Percentiles rank a stretch among this genome's conserved stretches.
Conservation (phyloP, 2,329 filamentous ascomycete species). For the Hypoxylon sp. region DNA sequence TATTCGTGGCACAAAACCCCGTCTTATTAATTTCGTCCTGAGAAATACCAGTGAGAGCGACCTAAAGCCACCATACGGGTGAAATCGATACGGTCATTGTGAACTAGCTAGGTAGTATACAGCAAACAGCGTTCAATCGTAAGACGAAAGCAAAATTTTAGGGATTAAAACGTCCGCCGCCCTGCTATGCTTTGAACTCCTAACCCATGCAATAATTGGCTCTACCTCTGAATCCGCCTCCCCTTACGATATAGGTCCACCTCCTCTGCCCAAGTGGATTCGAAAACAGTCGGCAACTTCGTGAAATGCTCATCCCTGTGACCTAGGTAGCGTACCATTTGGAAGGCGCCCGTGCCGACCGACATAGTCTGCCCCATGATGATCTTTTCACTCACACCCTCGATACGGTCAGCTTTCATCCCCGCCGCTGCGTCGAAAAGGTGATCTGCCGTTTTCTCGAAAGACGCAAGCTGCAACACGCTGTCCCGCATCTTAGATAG, state of each 20-base stretch:
- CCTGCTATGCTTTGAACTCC: not conserved
- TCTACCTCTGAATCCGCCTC: slow-evolving; percentile 36
- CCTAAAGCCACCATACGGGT: not conserved
- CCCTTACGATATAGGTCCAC: slow-evolving; percentile 44
- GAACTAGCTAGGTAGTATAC: not conserved
- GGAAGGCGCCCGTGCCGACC: slow-evolving; percentile 92
- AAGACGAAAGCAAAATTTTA: not conserved
- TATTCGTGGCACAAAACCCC: not conserved
- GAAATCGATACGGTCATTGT: not conserved
- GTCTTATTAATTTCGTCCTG: not conserved
- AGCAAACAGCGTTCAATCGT: not conserved
- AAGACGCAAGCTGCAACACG: slow-evolving; percentile 93
- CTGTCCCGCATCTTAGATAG: slow-evolving; percentile 96
- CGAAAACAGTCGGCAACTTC: slow-evolving; percentile 76
- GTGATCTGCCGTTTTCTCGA: slow-evolving; percentile 98
- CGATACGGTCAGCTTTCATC: slow-evolving; percentile 92
- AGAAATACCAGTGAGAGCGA: not conserved
- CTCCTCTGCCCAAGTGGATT: slow-evolving; percentile 72
- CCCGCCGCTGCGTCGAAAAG: slow-evolving; percentile 93
- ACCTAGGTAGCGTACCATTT: slow-evolving; percentile 84
- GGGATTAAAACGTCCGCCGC: not conserved
- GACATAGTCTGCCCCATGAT: slow-evolving; percentile 98
- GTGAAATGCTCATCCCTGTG: slow-evolving; percentile 72
- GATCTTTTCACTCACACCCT: slow-evolving; percentile 96
- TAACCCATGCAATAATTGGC: not conserved